These are phyloP conservation scores for Epichloe gansuensis DNA, from an alignment of 2,329 filamentous ascomycete species.

Conservation along the genomic window DNA sequence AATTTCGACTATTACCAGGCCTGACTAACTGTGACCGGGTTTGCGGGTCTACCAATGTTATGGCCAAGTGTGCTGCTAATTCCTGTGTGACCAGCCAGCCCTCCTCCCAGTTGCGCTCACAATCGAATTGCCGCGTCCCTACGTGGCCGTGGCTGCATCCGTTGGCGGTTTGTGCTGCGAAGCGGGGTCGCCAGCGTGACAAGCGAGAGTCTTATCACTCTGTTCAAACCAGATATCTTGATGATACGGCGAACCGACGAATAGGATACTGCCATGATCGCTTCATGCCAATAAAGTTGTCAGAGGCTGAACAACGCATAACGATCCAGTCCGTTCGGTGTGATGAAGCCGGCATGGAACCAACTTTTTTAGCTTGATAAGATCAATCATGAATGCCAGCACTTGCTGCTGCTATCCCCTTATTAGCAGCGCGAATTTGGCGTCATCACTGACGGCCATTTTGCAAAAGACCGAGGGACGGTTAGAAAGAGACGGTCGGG, in stretches of 20 bases:
- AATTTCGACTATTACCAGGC: too few species aligned
- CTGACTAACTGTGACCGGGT: neutral
- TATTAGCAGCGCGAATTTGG: too few species aligned
- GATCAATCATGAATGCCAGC: neutral
- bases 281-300: neutral
- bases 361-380: neutral
- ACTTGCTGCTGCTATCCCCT: too few species aligned
- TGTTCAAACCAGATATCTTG: neutral
- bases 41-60: neutral
- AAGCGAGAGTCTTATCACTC: neutral
- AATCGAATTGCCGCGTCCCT: neutral
- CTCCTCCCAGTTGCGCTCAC: neutral
- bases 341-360: neutral
- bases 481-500: neutral
- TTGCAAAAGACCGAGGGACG: neutral
- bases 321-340: neutral
- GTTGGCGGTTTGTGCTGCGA: neutral
- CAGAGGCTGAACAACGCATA: neutral
- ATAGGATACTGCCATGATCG: neutral
- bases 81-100: neutral
- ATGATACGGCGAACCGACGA: neutral
- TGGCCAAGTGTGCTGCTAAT: neutral
- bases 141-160: neutral
- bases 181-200: neutral
- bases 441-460: neutral